Evolutionary conservation across 257 asterid genomes (phyloP), one percentile per base, ranked within the genome.

Genomic region (Fraxinus quadrangulata): DNA sequence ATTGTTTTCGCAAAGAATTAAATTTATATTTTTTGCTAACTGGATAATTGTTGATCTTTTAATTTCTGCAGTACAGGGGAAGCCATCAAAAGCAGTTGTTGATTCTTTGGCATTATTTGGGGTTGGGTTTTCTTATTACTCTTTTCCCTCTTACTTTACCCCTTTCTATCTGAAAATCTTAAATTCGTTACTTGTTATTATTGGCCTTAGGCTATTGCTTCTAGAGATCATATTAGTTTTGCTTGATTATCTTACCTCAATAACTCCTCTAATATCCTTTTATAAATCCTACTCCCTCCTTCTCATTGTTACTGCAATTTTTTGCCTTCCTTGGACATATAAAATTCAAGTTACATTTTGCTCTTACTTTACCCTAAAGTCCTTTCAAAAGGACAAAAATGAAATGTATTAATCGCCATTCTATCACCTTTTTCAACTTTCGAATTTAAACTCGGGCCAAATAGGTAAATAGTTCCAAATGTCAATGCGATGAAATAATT

Each of bases 101-200:
- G 99, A 95, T 83, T 88, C 97, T 49, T 81, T 95, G 80, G 99
- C 99, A 23, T 67, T 93, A 81, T 95, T 95, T 84, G 99, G 99
- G 99, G 99, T 95, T 77, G 37, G 94, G 33, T 77, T 81, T 82
- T 78, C 73, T 67, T 77, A 70, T 76, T 67, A 71, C 39, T 39
- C 73, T 75, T 77, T 83, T 28, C 76, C 39, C 63, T 70, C 70
- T 59, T 54, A 36, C 28, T 40, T 40, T 40, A 40, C 47, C 47
- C 49, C 49, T 11, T 40, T 40, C 16, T 40, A 42, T 42, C 4
- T 70, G 12, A 19, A 4, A 56, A 30, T 33, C 67, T 79, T 47
- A 26, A 80, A 0, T 75, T 33, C 73, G 65, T 70, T 75, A 33
- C 26, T 80, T 59, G 31, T 78, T 70, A 24, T 76, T 49, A 70